phyloP scores from a whole-genome alignment of 352 stramenopile species.

The Nothophytophthora sp. region DNA sequence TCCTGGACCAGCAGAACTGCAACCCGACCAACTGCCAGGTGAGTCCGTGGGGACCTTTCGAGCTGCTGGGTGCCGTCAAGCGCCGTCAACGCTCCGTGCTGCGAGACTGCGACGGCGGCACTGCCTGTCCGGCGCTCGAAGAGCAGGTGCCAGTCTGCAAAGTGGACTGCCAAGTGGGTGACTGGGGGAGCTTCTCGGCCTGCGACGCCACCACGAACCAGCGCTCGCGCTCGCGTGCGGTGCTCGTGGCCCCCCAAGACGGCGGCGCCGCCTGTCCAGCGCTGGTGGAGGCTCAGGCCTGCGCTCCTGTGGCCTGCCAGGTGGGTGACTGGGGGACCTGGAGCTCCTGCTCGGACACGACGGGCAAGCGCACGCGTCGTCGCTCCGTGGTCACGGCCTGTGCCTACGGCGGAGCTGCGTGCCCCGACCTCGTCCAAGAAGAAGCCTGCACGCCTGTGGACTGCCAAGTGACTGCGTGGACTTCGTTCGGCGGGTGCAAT shows the following conservation, averaged over 20 bases:
- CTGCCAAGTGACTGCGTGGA: constrained; percentile 49
- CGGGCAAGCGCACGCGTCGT: constrained; percentile 37
- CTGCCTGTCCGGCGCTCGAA: constrained; percentile 36
- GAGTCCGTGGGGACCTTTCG: constrained; percentile 45
- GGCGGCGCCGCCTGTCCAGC: constrained; percentile 45
- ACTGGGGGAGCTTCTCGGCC: constrained; percentile 43
- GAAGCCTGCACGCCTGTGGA: constrained; percentile 42
- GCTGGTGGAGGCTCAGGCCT: constrained; percentile 33
- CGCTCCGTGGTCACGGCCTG: constrained; percentile 28
- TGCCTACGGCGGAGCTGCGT: constrained; percentile 40
- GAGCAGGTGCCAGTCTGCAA: constrained; percentile 40
- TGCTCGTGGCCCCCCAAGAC: constrained; percentile 44
- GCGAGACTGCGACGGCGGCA: constrained; percentile 39
- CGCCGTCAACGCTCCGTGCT: constrained; percentile 40
- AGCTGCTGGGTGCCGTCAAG: constrained; percentile 44
- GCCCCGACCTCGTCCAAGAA: constrained; percentile 34
- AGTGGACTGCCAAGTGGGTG: constrained; percentile 43
- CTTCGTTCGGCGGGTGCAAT: constrained; percentile 38
- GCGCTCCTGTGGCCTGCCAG: constrained; percentile 44
- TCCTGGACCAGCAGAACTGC: constrained; percentile 59
- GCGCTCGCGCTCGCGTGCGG: constrained; percentile 42
- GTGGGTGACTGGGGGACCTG: constrained; percentile 56
- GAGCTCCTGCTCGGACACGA: constrained; percentile 34
- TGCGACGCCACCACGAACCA: constrained; percentile 41
- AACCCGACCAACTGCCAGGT: constrained; percentile 67